These are phyloP conservation scores for Tinospora cordifolia DNA, from an alignment of 164 flowering plant genomes.

Conservation along the genomic window DNA sequence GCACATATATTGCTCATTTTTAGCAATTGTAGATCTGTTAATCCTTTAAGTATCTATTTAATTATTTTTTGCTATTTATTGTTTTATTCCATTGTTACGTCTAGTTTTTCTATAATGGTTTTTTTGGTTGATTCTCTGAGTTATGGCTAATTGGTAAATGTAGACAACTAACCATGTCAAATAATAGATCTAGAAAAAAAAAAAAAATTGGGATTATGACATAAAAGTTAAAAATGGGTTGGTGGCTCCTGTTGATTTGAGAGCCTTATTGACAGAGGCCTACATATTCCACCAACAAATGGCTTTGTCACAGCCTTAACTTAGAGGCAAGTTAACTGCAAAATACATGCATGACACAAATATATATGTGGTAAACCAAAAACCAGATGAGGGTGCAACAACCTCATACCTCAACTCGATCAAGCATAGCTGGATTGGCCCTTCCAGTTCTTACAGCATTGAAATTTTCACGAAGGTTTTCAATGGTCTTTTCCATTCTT, in stretches of 20 bases:
- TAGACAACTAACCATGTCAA: too few relatives aligned
- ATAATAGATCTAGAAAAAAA: not conserved
- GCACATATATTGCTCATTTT: too few relatives aligned
- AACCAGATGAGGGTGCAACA: not conserved
- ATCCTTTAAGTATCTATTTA: too few relatives aligned
- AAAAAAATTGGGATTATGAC: not conserved
- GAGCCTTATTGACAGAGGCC: not conserved
- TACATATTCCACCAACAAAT: not conserved
- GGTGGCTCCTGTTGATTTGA: not conserved
- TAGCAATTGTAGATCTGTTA: too few relatives aligned
- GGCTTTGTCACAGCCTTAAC: not conserved
- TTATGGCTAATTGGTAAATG: too few relatives aligned
- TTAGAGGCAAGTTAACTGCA: not conserved
- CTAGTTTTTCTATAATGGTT: too few relatives aligned
- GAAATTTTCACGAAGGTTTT: slow-evolving; percentile 53
- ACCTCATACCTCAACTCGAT: slow-evolving; percentile 64
- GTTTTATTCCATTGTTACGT: too few relatives aligned
- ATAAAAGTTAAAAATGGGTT: not conserved
- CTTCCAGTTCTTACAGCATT: slow-evolving; percentile 84
- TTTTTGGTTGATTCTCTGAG: too few relatives aligned
- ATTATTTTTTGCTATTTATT: too few relatives aligned
- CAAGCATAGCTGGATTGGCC: slow-evolving; percentile 81
- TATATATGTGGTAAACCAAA: not conserved
- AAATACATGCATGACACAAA: not conserved
- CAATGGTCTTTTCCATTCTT: slow-evolving; percentile 90